Conservation (phyloP, 139 green algal genomes). For the Closterium sp. region DNA sequence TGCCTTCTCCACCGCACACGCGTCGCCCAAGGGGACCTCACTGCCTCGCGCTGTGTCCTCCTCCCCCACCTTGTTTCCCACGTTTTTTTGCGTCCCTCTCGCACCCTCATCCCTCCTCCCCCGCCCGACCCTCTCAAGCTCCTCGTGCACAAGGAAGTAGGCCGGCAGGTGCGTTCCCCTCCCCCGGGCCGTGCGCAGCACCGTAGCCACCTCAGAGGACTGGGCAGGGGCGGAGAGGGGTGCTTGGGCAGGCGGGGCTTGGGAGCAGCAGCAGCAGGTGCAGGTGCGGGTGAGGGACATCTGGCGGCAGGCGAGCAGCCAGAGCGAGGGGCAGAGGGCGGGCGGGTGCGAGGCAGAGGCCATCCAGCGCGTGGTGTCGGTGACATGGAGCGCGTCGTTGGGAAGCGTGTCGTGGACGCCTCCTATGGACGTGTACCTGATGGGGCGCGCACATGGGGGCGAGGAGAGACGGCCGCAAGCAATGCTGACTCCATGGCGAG, state of each 20-base stretch:
- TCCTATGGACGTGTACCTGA: constrained; percentile 44
- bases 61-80: background rate
- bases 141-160: background rate
- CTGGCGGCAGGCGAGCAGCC: background rate
- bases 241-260: background rate
- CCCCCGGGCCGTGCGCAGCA: background rate
- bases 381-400: constrained; percentile 34
- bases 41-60: background rate
- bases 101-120: background rate
- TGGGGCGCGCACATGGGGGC: too few species aligned
- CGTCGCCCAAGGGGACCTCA: background rate
- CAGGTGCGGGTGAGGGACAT: background rate
- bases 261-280: background rate
- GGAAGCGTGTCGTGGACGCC: constrained; percentile 37
- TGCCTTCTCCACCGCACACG: background rate
- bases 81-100: background rate
- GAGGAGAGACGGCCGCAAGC: too few species aligned
- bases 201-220: background rate
- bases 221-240: background rate
- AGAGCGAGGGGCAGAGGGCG: background rate
- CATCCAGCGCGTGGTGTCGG: background rate
- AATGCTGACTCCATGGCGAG: too few species aligned
- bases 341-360: background rate
- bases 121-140: background rate
- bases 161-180: background rate